Percentiles rank a stretch among this genome's conserved stretches.
These are phyloP conservation scores for Cladosporium oxysporum DNA, from an alignment of 2,329 filamentous ascomycete genomes.

Conservation along the genomic window DNA sequence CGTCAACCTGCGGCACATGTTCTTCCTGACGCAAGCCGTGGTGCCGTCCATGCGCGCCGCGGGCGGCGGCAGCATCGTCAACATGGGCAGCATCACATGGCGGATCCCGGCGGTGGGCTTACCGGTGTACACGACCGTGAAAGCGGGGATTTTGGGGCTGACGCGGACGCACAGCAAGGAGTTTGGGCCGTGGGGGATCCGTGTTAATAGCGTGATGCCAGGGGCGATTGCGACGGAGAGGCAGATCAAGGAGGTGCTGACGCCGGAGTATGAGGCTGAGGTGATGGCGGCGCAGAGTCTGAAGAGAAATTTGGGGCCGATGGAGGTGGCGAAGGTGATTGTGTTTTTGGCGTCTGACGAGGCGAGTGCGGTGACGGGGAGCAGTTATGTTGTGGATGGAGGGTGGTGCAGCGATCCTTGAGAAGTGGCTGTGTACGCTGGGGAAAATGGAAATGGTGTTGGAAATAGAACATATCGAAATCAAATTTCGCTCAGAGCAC, in stretches of 20 bases:
- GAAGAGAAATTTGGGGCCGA: conserved; percentile 33
- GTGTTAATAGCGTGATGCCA: conserved; percentile 36
- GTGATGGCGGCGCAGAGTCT: conserved; percentile 35
- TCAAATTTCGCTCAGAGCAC: conserved; percentile 16
- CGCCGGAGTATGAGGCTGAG: conserved; percentile 32
- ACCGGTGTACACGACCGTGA: conserved; percentile 33
- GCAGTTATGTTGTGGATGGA: conserved; percentile 36
- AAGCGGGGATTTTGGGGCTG: conserved; percentile 33
- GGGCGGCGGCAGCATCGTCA: conserved; percentile 61
- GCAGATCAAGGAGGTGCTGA: conserved; percentile 36
- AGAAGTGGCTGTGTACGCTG: neutral
- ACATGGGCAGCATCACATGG: conserved; percentile 47
- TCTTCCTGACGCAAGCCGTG: conserved; percentile 60
- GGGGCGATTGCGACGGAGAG: conserved; percentile 36
- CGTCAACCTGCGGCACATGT: conserved; percentile 68
- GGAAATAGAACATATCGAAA: neutral
- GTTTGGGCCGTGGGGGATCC: conserved; percentile 31
- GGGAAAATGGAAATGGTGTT: neutral
- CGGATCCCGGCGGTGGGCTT: conserved; percentile 31
- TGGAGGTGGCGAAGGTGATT: conserved; percentile 35
- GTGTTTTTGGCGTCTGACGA: conserved; percentile 37
- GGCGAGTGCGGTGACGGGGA: conserved; percentile 35
- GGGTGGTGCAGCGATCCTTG: conserved; percentile 34
- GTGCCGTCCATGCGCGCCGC: conserved; percentile 60
- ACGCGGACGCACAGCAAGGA: conserved; percentile 35